Conservation (phyloP, 345 rosid genomes). For the Eucalyptus regnans region DNA sequence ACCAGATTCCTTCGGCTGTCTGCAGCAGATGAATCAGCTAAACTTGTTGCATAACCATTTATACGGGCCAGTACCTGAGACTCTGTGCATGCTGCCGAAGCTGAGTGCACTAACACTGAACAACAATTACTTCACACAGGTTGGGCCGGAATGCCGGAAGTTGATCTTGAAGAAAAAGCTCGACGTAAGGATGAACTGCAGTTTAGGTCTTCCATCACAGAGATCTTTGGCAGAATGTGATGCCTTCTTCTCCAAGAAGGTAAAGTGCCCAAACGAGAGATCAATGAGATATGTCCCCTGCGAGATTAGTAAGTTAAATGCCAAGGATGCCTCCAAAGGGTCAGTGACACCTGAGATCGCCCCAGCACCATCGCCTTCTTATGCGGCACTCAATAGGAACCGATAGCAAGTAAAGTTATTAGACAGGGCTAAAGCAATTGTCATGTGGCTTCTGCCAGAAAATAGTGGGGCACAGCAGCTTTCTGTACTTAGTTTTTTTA, state of each 20-base stretch:
- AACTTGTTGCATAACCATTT: constrained; percentile 24
- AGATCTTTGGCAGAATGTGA: constrained; percentile 10
- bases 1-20: constrained; percentile 41
- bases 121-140: constrained; percentile 40
- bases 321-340: not conserved
- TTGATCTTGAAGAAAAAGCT: constrained; percentile 11
- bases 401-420: not conserved
- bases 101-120: constrained; percentile 15
- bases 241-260: constrained; percentile 8
- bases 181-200: constrained; percentile 38
- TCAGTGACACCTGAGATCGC: not conserved
- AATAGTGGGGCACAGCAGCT: not conserved
- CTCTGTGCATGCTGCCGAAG: constrained; percentile 25
- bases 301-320: not conserved
- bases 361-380: not conserved
- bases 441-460: not conserved
- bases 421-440: not conserved
- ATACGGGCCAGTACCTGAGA: constrained; percentile 36
- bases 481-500: not conserved
- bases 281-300: constrained; percentile 21
- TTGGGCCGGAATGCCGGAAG: constrained; percentile 35
- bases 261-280: constrained; percentile 3
- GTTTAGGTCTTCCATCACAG: constrained; percentile 35
- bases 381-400: not conserved
- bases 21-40: constrained; percentile 14